phyloP scores from a whole-genome alignment of 148 eudicot species.

The Rhododendron vialii region DNA sequence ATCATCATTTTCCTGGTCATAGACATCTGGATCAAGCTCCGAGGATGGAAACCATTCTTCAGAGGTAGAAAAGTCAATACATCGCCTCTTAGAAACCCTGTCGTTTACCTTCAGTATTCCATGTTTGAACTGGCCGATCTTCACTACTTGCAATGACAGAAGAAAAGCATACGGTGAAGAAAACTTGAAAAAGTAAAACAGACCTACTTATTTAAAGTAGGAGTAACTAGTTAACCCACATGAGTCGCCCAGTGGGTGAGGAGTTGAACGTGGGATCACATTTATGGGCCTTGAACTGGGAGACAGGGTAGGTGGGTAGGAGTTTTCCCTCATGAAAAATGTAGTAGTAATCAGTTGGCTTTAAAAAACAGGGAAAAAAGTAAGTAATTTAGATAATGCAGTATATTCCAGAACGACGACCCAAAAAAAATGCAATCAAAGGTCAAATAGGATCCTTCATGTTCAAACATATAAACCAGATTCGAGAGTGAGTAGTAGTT shows the following conservation, averaged over 20 bases:
- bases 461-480: not conserved
- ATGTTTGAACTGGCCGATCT: slow-evolving; percentile 29
- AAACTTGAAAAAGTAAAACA: not conserved
- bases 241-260: not conserved
- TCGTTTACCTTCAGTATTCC: slow-evolving; percentile 25
- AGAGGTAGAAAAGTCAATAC: slow-evolving; percentile 31
- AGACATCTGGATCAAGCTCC: slow-evolving; percentile 44
- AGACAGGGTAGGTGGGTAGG: not conserved
- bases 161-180: not conserved
- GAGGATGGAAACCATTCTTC: slow-evolving; percentile 37
- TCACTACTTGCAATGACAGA: slow-evolving; percentile 29
- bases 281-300: not conserved
- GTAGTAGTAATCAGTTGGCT: not conserved
- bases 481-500: not conserved
- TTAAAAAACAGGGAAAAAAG: not conserved
- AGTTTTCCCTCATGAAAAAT: not conserved
- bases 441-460: not conserved
- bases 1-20: slow-evolving; percentile 35
- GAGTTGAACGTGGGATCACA: not conserved
- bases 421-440: not conserved
- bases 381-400: not conserved
- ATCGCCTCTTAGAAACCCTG: slow-evolving; percentile 28
- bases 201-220: not conserved
- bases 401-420: not conserved
- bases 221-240: not conserved